Percentiles rank a stretch among this genome's conserved stretches.
Conservation (phyloP, 768 basidiomycete species). For the Tremella yokohamensis region DNA sequence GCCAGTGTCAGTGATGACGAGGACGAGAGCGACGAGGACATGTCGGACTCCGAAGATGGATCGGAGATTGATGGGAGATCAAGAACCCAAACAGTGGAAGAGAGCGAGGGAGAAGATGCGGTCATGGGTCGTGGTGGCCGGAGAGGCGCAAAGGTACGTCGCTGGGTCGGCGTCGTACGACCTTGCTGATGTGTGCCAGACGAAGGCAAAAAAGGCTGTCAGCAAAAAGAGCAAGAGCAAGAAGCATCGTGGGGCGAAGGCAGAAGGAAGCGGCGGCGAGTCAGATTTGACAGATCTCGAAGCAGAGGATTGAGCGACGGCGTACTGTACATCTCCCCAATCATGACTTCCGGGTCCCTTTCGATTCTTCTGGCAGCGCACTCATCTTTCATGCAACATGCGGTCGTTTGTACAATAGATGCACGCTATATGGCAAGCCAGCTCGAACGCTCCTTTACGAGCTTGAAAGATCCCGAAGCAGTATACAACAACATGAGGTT, state of each 20-base stretch:
- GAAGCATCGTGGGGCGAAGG: not conserved
- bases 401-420: too few relatives aligned
- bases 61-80: conserved; percentile 12
- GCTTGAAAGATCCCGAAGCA: conserved; percentile 66
- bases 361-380: too few relatives aligned
- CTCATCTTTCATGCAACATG: too few relatives aligned
- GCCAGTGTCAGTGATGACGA: conserved; percentile 16
- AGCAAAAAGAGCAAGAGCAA: conserved; percentile 21
- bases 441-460: conserved; percentile 68
- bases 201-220: conserved; percentile 38
- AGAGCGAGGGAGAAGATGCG: conserved; percentile 20
- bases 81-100: conserved; percentile 4
- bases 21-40: conserved; percentile 17
- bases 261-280: too few relatives aligned
- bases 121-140: conserved; percentile 42
- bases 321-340: too few relatives aligned
- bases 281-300: too few relatives aligned
- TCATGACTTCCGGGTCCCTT: too few relatives aligned
- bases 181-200: conserved; percentile 17
- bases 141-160: conserved; percentile 42
- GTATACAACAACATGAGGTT: conserved; percentile 81
- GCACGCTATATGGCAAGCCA: conserved; percentile 66
- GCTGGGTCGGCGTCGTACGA: not conserved
- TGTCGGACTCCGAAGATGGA: conserved; percentile 19
- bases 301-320: too few relatives aligned